Evolutionary conservation across 2,329 filamentous ascomycete genomes (phyloP).

Genomic region (Aaosphaeria arxii): DNA sequence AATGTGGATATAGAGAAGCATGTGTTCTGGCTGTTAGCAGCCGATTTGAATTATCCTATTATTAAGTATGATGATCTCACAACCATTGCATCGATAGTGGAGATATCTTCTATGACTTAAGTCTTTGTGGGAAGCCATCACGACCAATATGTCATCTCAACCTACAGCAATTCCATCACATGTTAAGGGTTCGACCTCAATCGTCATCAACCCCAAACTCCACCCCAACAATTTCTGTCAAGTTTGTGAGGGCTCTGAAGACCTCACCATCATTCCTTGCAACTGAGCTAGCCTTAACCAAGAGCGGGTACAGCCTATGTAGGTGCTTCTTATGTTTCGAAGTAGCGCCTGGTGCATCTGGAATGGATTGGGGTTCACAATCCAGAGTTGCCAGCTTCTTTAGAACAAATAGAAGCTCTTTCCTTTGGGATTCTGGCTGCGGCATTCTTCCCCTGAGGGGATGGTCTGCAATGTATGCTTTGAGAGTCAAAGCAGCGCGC

Average conservation of each 20-base stretch:
- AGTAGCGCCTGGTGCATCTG: constrained; percentile 38
- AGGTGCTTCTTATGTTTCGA: constrained; percentile 65
- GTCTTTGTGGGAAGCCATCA: too few species aligned
- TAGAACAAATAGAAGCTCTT: constrained; percentile 73
- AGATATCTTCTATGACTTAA: too few species aligned
- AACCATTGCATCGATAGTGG: too few species aligned
- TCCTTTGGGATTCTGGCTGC: constrained; percentile 75
- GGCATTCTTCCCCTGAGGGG: constrained; percentile 79
- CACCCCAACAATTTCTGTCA: constrained; percentile 41
- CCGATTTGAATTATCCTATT: too few species aligned
- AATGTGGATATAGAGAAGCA: too few species aligned
- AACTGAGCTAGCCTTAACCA: constrained; percentile 62
- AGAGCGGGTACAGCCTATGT: constrained; percentile 73
- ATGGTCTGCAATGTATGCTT: constrained; percentile 85
- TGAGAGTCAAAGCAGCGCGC: constrained; percentile 75
- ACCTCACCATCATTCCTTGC: constrained; percentile 63
- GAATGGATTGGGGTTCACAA: constrained; percentile 69
- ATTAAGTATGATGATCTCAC: too few species aligned
- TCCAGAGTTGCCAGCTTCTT: constrained; percentile 62
- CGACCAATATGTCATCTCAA: too few species aligned
- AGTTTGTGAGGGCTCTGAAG: constrained; percentile 38
- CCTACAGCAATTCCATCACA: too few species aligned
- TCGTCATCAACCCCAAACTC: constrained; percentile 33
- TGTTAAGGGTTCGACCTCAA: not conserved
- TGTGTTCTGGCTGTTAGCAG: too few species aligned